These are phyloP conservation scores for Papilionanthe hybrid DNA, from an alignment of 116 monocot species.

Conservation along the genomic window DNA sequence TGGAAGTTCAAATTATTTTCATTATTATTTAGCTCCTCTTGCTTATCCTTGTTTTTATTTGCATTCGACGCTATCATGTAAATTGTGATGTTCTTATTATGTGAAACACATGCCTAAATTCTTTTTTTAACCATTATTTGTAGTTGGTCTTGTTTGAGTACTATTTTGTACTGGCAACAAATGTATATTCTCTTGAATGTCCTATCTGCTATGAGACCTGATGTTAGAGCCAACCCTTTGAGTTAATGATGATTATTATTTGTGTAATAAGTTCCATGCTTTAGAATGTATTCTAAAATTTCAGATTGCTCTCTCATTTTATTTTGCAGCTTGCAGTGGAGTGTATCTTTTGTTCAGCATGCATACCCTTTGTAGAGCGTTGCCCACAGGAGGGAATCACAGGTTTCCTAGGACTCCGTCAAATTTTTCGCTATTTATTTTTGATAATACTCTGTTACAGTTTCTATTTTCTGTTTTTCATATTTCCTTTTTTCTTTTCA, in stretches of 20 bases:
- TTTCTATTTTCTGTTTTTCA: slow-evolving; percentile 18
- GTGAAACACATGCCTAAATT: neutral
- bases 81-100: neutral
- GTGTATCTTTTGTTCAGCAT: slow-evolving; percentile 99
- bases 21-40: neutral
- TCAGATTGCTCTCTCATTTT: neutral
- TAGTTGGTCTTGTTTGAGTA: neutral
- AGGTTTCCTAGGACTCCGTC: slow-evolving; percentile 34
- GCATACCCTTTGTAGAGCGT: slow-evolving; percentile 92
- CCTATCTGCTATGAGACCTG: neutral
- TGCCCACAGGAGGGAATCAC: slow-evolving; percentile 97
- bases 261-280: neutral
- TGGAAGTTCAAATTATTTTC: neutral
- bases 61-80: neutral
- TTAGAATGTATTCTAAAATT: neutral
- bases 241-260: neutral
- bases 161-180: neutral
- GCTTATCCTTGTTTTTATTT: neutral
- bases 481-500: slow-evolving; percentile 25
- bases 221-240: neutral
- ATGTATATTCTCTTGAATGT: neutral
- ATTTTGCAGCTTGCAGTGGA: slow-evolving; percentile 89
- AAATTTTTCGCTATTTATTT: neutral
- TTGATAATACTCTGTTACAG: neutral
- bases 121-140: neutral